Evolutionary conservation across 192 early-diverging fungal genomes (phyloP), one percentile per base, ranked within the genome.

Genomic region (Coemansia sp.): DNA sequence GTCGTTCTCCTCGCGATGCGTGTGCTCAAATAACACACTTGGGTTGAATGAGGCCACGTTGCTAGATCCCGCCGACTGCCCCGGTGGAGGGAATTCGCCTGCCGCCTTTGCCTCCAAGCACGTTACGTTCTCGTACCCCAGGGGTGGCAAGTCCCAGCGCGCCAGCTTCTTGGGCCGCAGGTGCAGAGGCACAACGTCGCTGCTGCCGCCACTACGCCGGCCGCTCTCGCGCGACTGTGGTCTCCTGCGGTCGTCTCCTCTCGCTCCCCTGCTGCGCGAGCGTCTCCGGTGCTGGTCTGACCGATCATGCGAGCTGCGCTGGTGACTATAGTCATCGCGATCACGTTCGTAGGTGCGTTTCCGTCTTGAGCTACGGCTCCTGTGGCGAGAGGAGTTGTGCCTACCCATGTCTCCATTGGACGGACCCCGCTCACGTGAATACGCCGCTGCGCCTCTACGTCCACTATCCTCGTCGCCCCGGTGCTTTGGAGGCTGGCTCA

Each of bases 81-180:
- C 69, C 11, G 75, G 69, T 23, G 68, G 78, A 14, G 66, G 80
- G 44, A 68, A 76, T 75, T 53, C 69, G 85, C 94, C 95, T 34
- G 93, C 91, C 17, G 87, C 86, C 79, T 99, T 99, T 63, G 93
- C 96, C 62, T 97, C 92, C 45, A 84, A 73, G 9, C 92, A 93
- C 27, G 90, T 87, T 79, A 97, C 87, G 48, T 86, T 89, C 75
- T 98, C 94, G 67, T 88, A 97, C 25, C 94, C 95, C 10, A 87
- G 85, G 37, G 97, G 97, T 10, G 94, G 82, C 59, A 92, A 79
- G 84, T 99, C 97, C 97, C 97, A 99, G 75, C 92, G 88, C 64
- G 89, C 89, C 32, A 97, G 87, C 75, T 93, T 94, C 19, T 90
- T 85, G 15, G 77, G 78, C 61, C 94, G 76, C 68, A 90, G 83